Percentiles rank a stretch among this genome's conserved stretches.
Evolutionary conservation across 345 rosid species (phyloP).

Genomic region (Trapa incisa): DNA sequence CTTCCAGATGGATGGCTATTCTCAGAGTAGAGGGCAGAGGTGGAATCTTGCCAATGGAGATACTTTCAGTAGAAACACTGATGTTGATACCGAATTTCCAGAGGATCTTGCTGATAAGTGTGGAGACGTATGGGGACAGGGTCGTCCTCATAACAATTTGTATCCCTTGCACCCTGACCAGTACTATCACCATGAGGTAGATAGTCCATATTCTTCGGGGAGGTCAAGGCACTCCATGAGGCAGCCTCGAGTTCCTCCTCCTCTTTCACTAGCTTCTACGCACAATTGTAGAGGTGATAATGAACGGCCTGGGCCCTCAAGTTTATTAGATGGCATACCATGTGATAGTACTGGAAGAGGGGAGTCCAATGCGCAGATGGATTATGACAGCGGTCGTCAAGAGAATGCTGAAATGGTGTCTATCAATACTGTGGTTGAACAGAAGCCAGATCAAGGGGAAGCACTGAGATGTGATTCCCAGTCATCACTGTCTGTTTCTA

Average conservation of each 20-base stretch:
- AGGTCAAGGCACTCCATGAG: conserved; percentile 66
- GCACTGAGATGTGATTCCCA: conserved; percentile 71
- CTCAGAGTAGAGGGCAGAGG: conserved; percentile 39
- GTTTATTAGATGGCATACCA: conserved; percentile 30
- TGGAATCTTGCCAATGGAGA: conserved; percentile 70
- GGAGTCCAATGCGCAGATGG: conserved; percentile 30
- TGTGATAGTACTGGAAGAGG: conserved; percentile 30
- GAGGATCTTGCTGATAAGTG: conserved; percentile 53
- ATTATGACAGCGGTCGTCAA: conserved; percentile 33
- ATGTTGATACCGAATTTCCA: conserved; percentile 54
- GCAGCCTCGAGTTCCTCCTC: conserved; percentile 93
- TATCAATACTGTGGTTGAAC: conserved; percentile 13
- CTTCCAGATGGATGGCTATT: conserved; percentile 32
- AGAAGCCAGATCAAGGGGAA: conserved; percentile 29
- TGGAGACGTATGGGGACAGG: conserved; percentile 66
- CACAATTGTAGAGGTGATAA: conserved; percentile 40
- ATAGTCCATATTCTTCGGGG: conserved; percentile 59
- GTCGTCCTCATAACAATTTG: conserved; percentile 32
- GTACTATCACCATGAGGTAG: conserved; percentile 50
- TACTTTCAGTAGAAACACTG: conserved; percentile 42
- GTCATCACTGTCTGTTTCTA: conserved; percentile 85
- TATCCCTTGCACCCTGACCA: conserved; percentile 49
- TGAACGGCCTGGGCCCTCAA: conserved; percentile 48
- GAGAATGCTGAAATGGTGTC: conserved; percentile 23
- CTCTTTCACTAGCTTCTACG: conserved; percentile 53